phyloP scores from a whole-genome alignment of 2,329 filamentous ascomycete genomes.

The Aphanocladium album region DNA sequence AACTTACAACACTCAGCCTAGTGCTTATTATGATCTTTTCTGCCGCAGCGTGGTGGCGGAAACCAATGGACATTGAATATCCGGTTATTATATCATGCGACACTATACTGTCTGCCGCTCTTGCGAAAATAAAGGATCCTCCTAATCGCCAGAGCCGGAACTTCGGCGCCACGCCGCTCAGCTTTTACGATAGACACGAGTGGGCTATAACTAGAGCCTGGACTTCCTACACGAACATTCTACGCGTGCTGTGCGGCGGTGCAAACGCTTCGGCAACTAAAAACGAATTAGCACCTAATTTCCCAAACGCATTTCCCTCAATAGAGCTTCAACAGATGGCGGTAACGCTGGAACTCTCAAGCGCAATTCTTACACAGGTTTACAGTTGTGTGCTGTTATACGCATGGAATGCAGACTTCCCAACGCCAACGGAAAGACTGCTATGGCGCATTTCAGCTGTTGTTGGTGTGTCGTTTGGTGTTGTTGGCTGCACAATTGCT shows the following conservation, averaged over 20 bases:
- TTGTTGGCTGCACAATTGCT: background rate
- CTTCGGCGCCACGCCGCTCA: background rate
- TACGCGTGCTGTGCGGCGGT: background rate
- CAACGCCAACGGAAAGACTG: background rate
- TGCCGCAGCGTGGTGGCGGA: background rate
- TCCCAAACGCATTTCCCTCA: background rate
- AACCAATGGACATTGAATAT: background rate
- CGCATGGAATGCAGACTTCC: background rate
- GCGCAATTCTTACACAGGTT: background rate
- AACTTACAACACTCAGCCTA: background rate
- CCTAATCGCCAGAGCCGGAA: background rate
- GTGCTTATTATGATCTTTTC: background rate
- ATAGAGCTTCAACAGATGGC: background rate
- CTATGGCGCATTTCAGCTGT: background rate
- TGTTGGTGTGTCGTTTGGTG: background rate
- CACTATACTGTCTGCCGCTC: background rate
- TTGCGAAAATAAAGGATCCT: background rate
- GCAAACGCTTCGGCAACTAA: no score
- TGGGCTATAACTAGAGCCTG: background rate
- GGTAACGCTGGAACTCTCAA: background rate
- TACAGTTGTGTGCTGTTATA: background rate
- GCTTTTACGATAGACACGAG: background rate
- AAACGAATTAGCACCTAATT: background rate
- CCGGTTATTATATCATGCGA: background rate
- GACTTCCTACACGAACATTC: background rate